These are phyloP conservation scores for Fusarium caatingaense DNA, from an alignment of 2,329 filamentous ascomycete species.

Conservation along the genomic window DNA sequence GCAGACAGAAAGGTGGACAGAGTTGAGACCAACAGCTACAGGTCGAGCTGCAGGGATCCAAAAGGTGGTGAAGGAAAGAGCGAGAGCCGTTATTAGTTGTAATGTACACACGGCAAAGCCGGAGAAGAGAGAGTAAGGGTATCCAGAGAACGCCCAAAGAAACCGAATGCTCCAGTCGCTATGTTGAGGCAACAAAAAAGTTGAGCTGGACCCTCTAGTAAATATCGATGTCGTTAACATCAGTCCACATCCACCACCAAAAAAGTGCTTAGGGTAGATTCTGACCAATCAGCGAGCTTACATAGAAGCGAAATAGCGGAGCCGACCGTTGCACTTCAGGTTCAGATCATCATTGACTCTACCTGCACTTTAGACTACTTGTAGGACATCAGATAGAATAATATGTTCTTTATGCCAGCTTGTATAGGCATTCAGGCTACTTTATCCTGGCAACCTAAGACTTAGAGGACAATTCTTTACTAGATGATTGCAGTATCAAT, in stretches of 20 bases:
- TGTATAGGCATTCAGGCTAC: too few species aligned
- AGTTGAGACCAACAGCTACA: not conserved
- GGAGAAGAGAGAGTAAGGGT: not conserved
- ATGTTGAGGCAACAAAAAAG: constrained; percentile 11
- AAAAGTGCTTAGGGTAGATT: constrained; percentile 7
- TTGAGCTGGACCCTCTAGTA: constrained; percentile 3
- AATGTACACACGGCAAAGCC: not conserved
- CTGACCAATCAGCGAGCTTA: constrained; percentile 18
- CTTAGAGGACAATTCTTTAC: too few species aligned
- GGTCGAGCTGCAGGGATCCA: not conserved
- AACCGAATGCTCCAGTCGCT: constrained; percentile 6
- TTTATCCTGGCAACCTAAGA: too few species aligned
- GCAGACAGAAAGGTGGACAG: not conserved
- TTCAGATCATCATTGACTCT: constrained; percentile 25
- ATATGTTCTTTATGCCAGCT: too few species aligned
- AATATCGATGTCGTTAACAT: constrained; percentile 31
- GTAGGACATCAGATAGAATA: fast-evolving
- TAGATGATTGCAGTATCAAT: not conserved
- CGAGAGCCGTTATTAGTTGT: not conserved
- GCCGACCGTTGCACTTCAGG: constrained; percentile 17
- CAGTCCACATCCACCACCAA: constrained; percentile 26
- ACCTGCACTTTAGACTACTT: not conserved
- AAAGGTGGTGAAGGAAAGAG: not conserved
- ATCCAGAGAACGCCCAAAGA: not conserved
- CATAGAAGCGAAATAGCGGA: not conserved